phyloP scores from a whole-genome alignment of 2,329 filamentous ascomycete genomes.

The Xylaria sp. region DNA sequence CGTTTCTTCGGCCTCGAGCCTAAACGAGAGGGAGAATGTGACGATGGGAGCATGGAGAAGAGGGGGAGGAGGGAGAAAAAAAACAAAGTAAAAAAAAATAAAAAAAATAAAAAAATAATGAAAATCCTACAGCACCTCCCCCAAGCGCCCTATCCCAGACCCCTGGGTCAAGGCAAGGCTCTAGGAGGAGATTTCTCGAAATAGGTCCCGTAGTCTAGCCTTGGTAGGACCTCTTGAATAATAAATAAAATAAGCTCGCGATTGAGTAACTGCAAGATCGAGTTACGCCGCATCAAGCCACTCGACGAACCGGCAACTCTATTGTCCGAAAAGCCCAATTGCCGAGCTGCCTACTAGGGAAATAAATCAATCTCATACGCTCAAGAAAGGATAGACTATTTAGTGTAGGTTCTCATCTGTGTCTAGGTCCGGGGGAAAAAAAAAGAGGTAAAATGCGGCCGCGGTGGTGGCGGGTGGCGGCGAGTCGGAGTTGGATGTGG shows the following conservation, averaged over 20 bases:
- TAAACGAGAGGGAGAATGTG: constrained; percentile 14
- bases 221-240: not conserved
- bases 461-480: constrained; percentile 10
- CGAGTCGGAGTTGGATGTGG: not conserved
- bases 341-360: constrained; percentile 7
- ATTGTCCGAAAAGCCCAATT: constrained; percentile 5
- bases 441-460: not conserved
- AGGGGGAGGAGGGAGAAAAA: not conserved
- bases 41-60: not conserved
- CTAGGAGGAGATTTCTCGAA: not conserved
- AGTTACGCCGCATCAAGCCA: constrained; percentile 44
- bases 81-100: not conserved
- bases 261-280: constrained; percentile 45
- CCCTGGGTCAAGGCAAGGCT: constrained; percentile 3
- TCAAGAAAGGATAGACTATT: not conserved
- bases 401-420: not conserved
- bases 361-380: not conserved
- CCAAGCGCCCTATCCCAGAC: constrained; percentile 14
- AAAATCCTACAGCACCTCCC: not conserved
- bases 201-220: too few relatives aligned
- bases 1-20: not conserved
- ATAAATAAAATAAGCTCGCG: too few relatives aligned
- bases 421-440: not conserved
- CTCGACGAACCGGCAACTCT: constrained; percentile 1
- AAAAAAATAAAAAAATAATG: not conserved